A percentile compares a stretch with the other conserved stretches of the same genome.
These are phyloP conservation scores for Apiospora arundinis DNA, from an alignment of 2,329 filamentous ascomycete genomes.

Conservation along the genomic window DNA sequence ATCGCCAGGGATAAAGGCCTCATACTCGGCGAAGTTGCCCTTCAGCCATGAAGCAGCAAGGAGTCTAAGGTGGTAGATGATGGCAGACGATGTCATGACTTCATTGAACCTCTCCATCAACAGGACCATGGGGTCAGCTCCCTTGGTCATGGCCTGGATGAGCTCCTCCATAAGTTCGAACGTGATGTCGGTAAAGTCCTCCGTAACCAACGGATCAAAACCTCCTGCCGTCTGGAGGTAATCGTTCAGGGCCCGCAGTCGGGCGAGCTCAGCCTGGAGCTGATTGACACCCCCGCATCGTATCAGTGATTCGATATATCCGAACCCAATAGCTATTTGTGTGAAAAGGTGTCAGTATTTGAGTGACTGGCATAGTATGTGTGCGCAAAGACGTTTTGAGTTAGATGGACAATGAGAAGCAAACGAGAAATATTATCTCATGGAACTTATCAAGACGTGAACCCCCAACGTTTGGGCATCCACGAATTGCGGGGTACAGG, in stretches of 20 bases:
- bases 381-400: background rate
- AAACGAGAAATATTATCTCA: background rate
- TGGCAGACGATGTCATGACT: slow-evolving; percentile 67
- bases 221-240: slow-evolving; percentile 76
- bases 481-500: slow-evolving; percentile 32
- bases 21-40: slow-evolving; percentile 71
- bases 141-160: slow-evolving; percentile 63
- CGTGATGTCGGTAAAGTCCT: slow-evolving; percentile 84
- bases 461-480: background rate
- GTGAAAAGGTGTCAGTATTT: slow-evolving; percentile 21
- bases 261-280: slow-evolving; percentile 72
- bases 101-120: slow-evolving; percentile 79
- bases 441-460: background rate
- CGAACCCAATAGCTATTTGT: slow-evolving; percentile 81
- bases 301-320: slow-evolving; percentile 88
- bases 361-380: slow-evolving; percentile 23
- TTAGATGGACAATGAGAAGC: background rate
- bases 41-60: slow-evolving; percentile 87
- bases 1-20: slow-evolving; percentile 73
- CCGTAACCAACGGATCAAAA: slow-evolving; percentile 72
- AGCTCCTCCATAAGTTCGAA: slow-evolving; percentile 71
- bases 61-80: slow-evolving; percentile 86
- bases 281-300: slow-evolving; percentile 68
- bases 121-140: slow-evolving; percentile 58
- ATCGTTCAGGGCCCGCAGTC: slow-evolving; percentile 74